Base-by-base conservation (phyloP, 495 filamentous ascomycete genomes). In the Niebla homalea region DNA sequence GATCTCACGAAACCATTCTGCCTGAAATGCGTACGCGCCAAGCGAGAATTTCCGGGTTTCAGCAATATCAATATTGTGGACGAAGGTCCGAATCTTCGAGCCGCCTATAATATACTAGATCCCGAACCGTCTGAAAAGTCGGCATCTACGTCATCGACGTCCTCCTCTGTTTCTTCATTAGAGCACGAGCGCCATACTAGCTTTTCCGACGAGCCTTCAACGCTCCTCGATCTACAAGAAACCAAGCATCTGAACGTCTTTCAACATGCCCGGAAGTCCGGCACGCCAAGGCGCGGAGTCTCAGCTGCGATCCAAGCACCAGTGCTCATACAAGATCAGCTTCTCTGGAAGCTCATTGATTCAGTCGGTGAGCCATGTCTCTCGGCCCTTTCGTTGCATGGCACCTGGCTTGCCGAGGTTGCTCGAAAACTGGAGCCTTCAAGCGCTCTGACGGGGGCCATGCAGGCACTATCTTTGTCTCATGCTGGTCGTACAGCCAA, bases 1-100 rank as follows among this genome's bases (percentile, higher is more conserved):
- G 65, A 68, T 47, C 58, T 59, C 21, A 55, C 53, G 3, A 58
- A 43, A 29, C 64, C 64, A 4, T 48, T 52, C 22, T 70, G 67
- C 49, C 46, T 57, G 1, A 59, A 60, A 41, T 69, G 67, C 56
- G 52, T 52, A 38, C 53, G 52, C 20, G 46, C 53, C 35, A 59
- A 53, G 16, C 43, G 58, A 14, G 43, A 55, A n/a, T 69, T 65
- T 56, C 59, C 56, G 8, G 55, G 50, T 4, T 56, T 55, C 48
- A 52, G 41, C 15, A 25, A 10, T 2, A 43, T 47, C 2, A 55
- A 45, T 7, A 45, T 55, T 21, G 36, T 51, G 8, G 48, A 55
- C 36, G 52, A 32, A 35, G 22, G 46, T 38, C 15, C n/a, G 1
- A 35, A 48, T 22, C 25, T 23, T 21, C 43, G n/a, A 41, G 16